Percentiles rank a stretch among this genome's conserved stretches.
These are phyloP conservation scores for Evansstolkia leycettana DNA, from an alignment of 495 filamentous ascomycete species.

Conservation along the genomic window DNA sequence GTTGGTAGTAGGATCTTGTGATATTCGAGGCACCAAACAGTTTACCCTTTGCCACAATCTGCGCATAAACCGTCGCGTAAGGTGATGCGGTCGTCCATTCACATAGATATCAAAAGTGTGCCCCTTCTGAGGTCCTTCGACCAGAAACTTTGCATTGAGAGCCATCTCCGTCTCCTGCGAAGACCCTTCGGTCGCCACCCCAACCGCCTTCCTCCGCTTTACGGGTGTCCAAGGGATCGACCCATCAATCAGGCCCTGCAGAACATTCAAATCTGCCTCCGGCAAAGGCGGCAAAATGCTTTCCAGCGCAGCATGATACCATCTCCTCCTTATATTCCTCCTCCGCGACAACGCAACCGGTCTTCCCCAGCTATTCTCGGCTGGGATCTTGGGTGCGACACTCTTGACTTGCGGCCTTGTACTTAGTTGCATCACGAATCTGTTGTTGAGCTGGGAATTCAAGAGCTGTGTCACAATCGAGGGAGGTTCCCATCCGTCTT, in stretches of 20 bases:
- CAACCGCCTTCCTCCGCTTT: slow-evolving; percentile 18
- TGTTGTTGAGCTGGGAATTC: slow-evolving; percentile 23
- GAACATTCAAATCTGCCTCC: slow-evolving; percentile 44
- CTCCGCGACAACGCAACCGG: slow-evolving; percentile 39
- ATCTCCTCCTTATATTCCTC: slow-evolving; percentile 45
- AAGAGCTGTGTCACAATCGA: slow-evolving; percentile 19
- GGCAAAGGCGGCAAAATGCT: slow-evolving; percentile 64
- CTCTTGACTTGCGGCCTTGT: slow-evolving; percentile 21
- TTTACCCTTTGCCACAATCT: slow-evolving; percentile 33
- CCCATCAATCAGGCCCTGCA: slow-evolving; percentile 49
- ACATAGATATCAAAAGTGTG: slow-evolving; percentile 19
- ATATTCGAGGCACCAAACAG: slow-evolving; percentile 22
- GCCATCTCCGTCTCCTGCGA: slow-evolving; percentile 3
- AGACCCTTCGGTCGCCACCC: slow-evolving; percentile 1
- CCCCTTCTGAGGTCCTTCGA: slow-evolving; percentile 21
- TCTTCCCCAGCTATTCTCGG: slow-evolving; percentile 50
- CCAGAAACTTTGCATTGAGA: slow-evolving; percentile 13
- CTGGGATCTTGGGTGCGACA: slow-evolving; percentile 41
- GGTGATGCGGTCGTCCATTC: slow-evolving; percentile 23
- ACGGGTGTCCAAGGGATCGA: slow-evolving; percentile 26
- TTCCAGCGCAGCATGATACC: slow-evolving; percentile 43
- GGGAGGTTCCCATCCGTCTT: slow-evolving; percentile 28
- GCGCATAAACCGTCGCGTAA: slow-evolving; percentile 33
- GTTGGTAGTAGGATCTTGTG: slow-evolving; percentile 10
- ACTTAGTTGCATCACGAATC: slow-evolving; percentile 8